Evolutionary conservation across 768 basidiomycete genomes (phyloP).

Genomic region (Exsudoporus frostii): DNA sequence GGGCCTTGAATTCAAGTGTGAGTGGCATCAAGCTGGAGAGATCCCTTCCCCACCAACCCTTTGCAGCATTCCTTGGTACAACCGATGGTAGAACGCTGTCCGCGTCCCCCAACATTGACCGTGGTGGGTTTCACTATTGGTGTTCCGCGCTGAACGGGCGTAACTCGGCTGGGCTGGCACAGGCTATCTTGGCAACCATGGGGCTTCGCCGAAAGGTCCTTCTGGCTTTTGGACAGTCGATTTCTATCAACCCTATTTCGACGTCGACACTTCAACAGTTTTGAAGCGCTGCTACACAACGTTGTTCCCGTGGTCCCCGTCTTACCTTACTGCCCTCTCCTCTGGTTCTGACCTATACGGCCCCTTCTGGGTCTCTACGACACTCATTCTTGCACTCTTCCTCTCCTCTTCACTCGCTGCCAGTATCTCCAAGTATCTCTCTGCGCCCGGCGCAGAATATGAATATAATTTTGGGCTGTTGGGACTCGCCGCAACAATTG

Average conservation of each 20-base stretch:
- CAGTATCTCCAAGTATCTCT: slow-evolving; percentile 84
- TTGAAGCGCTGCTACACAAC: slow-evolving; percentile 75
- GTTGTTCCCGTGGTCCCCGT: slow-evolving; percentile 65
- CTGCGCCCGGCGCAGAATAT: slow-evolving; percentile 50
- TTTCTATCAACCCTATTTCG: slow-evolving; percentile 86
- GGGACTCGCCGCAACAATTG: slow-evolving; percentile 75
- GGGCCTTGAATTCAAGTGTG: slow-evolving; percentile 72
- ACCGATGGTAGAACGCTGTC: slow-evolving; percentile 26
- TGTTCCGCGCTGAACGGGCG: neutral
- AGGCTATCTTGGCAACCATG: slow-evolving; percentile 67
- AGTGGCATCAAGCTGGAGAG: slow-evolving; percentile 10
- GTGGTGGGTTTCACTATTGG: slow-evolving; percentile 38
- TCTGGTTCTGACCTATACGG: slow-evolving; percentile 68
- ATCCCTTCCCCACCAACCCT: neutral
- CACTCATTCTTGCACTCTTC: slow-evolving; percentile 89
- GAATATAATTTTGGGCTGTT: slow-evolving; percentile 87
- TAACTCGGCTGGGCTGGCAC: neutral
- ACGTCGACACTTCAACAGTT: slow-evolving; percentile 80
- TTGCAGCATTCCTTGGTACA: slow-evolving; percentile 54
- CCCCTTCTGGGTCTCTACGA: slow-evolving; percentile 97
- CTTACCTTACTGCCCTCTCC: slow-evolving; percentile 62
- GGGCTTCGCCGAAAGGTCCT: slow-evolving; percentile 41
- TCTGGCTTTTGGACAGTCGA: slow-evolving; percentile 78
- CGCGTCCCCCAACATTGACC: slow-evolving; percentile 40
- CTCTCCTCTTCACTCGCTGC: slow-evolving; percentile 90